phyloP scores from a whole-genome alignment of 352 stramenopile genomes.

The Phytophthora pseudosyringae region DNA sequence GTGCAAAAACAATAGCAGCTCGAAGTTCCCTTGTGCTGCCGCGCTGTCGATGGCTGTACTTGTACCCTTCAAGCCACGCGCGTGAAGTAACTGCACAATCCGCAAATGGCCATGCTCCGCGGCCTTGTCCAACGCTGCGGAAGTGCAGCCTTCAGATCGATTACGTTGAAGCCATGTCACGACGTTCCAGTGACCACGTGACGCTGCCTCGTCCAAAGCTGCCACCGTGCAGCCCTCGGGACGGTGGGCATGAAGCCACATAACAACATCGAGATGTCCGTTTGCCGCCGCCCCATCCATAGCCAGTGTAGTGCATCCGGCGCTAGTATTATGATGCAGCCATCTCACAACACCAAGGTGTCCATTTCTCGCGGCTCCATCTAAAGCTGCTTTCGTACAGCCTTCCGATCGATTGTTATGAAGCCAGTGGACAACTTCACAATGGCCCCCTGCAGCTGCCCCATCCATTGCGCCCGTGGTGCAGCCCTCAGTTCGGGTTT shows the following conservation, averaged over 20 bases:
- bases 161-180: constrained; percentile 1
- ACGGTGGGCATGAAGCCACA: background rate
- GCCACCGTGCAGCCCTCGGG: background rate
- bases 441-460: too few species aligned
- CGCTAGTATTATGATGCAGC: background rate
- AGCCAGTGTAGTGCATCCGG: background rate
- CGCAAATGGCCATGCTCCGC: background rate
- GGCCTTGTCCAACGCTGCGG: background rate
- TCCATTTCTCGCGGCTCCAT: background rate
- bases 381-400: too few species aligned
- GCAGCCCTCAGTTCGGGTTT: background rate
- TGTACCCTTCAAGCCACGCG: background rate
- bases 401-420: too few species aligned
- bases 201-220: constrained; percentile 2
- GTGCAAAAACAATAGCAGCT: background rate
- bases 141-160: background rate
- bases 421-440: too few species aligned
- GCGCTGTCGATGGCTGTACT: background rate
- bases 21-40: background rate
- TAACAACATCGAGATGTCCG: background rate
- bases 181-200: background rate
- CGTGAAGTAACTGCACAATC: background rate
- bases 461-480: background rate
- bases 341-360: background rate
- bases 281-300: background rate